Percentiles rank a stretch among this genome's conserved stretches.
Conservation (phyloP, 2,329 filamentous ascomycete genomes). For the Peltaster fructicola region DNA sequence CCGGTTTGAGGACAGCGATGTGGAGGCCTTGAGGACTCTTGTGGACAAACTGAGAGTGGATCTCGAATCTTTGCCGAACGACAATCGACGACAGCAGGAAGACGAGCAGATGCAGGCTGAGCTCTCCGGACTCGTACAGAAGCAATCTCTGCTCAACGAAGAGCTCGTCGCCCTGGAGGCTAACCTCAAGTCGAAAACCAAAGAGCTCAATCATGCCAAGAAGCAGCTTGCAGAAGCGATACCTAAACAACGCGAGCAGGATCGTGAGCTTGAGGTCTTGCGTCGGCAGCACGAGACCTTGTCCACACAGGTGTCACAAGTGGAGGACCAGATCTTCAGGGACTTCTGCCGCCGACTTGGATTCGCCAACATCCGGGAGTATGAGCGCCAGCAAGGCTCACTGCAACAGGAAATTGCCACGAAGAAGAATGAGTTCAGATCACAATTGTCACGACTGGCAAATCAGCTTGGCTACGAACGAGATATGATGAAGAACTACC, state of each 20-base stretch:
- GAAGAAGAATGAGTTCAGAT: slow-evolving; percentile 71
- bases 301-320: slow-evolving; percentile 50
- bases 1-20: slow-evolving; percentile 75
- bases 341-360: slow-evolving; percentile 74
- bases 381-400: slow-evolving; percentile 83
- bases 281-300: slow-evolving; percentile 37
- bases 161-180: slow-evolving; percentile 65
- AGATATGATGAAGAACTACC: slow-evolving; percentile 52
- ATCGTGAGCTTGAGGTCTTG: slow-evolving; percentile 47
- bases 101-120: slow-evolving; percentile 73
- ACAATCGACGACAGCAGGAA: slow-evolving; percentile 54
- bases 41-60: slow-evolving; percentile 62
- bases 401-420: slow-evolving; percentile 78
- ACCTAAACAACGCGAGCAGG: slow-evolving; percentile 61
- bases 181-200: slow-evolving; percentile 70
- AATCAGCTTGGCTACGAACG: slow-evolving; percentile 47
- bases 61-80: slow-evolving; percentile 61
- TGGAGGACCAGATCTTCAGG: slow-evolving; percentile 77
- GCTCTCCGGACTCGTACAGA: slow-evolving; percentile 61
- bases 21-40: slow-evolving; percentile 65
- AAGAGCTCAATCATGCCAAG: slow-evolving; percentile 57
- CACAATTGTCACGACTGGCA: slow-evolving; percentile 49
- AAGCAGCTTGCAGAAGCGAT: slow-evolving; percentile 57
- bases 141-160: slow-evolving; percentile 50
- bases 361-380: slow-evolving; percentile 77